Conservation (phyloP, 2,329 filamentous ascomycete genomes). For the Paradendryphiella salina region DNA sequence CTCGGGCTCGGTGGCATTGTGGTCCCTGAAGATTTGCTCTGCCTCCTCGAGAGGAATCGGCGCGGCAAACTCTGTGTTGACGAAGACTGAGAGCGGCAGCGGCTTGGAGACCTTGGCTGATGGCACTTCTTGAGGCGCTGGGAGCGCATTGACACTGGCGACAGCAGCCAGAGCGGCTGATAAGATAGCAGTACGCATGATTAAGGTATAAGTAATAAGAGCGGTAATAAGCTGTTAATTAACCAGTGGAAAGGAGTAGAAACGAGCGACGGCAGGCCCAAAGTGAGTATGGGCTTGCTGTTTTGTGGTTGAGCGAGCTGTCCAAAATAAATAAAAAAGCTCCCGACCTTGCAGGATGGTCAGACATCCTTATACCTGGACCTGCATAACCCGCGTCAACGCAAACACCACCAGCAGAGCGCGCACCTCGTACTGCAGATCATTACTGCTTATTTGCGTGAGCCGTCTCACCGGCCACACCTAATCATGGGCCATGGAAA, state of each 20-base stretch:
- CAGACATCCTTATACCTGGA: constrained; percentile 18
- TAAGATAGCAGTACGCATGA: constrained; percentile 21
- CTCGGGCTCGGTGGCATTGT: background rate
- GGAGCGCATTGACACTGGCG: constrained; percentile 17
- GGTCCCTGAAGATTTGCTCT: constrained; percentile 5
- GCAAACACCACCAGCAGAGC: background rate
- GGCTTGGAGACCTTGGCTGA: constrained; percentile 5
- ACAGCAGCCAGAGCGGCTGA: constrained; percentile 23
- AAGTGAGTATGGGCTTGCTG: constrained; percentile 8
- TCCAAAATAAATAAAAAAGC: constrained; percentile 6
- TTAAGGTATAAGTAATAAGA: constrained; percentile 20
- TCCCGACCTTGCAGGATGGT: background rate
- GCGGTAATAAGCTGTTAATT: background rate
- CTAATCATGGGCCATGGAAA: constrained; percentile 17
- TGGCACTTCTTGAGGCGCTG: constrained; percentile 13
- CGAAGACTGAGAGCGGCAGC: constrained; percentile 15
- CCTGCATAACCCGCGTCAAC: constrained; percentile 5
- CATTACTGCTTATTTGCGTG: constrained; percentile 2
- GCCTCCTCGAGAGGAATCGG: constrained; percentile 16
- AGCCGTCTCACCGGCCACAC: constrained; percentile 12
- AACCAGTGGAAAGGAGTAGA: constrained; percentile 1
- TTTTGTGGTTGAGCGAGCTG: constrained; percentile 7
- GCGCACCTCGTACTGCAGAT: constrained; percentile 11
- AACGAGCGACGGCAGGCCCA: constrained; percentile 14
- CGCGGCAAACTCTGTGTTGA: constrained; percentile 8